A percentile compares a stretch with the other conserved stretches of the same genome.
Conservation (phyloP, 768 basidiomycete genomes). For the Pisolithus albus region DNA sequence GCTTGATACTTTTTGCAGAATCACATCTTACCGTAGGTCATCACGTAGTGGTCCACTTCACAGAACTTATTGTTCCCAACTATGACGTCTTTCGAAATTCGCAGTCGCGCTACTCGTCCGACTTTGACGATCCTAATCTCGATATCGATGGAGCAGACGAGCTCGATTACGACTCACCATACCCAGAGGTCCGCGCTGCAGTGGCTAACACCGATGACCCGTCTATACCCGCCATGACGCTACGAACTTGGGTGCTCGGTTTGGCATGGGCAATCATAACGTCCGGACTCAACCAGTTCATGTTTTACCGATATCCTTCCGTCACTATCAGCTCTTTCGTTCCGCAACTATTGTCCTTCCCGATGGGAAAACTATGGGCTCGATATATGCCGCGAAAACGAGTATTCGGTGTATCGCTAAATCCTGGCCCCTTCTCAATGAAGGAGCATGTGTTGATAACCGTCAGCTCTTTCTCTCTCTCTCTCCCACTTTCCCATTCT, state of each 20-base stretch:
- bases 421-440: conserved; percentile 71
- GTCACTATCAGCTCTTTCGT: conserved; percentile 41
- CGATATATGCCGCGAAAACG: conserved; percentile 41
- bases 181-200: conserved; percentile 75
- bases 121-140: conserved; percentile 35
- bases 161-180: conserved; percentile 73
- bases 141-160: conserved; percentile 12
- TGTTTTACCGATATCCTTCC: conserved; percentile 62
- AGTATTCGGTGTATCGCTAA: conserved; percentile 53
- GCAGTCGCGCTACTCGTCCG: conserved; percentile 3
- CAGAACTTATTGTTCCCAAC: background rate
- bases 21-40: conserved; percentile 15
- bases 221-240: conserved; percentile 49
- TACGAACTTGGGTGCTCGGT: conserved; percentile 61
- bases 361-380: conserved; percentile 61
- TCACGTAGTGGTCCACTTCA: background rate
- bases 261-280: conserved; percentile 49
- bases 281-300: conserved; percentile 76
- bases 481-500: background rate
- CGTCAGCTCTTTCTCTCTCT: conserved; percentile 30
- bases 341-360: conserved; percentile 64
- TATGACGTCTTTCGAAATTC: background rate
- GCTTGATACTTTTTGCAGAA: conserved; percentile 8
- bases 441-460: conserved; percentile 68
- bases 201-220: conserved; percentile 73